Conservation (phyloP, 78 protist genomes). For the Dictyostelium firmibasis region DNA sequence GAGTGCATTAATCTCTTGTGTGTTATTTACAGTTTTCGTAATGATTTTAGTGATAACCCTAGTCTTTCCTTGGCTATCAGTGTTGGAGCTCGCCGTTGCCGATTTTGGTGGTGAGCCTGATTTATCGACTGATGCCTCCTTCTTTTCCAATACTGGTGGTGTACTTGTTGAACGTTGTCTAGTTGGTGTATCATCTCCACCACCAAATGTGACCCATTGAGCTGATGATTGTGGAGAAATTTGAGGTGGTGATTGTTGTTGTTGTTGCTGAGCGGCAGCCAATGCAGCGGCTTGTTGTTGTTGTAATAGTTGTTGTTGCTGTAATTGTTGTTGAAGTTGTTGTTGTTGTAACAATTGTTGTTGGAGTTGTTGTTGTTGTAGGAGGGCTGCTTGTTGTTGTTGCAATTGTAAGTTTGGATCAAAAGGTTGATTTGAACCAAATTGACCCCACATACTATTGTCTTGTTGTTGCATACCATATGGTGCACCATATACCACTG, state of each 20-base stretch:
- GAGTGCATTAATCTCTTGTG: slow-evolving; percentile 52
- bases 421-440: slow-evolving; percentile 3
- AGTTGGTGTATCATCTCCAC: neutral
- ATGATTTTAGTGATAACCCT: slow-evolving; percentile 76
- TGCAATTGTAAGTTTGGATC: neutral
- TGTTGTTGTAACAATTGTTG: neutral
- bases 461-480: slow-evolving; percentile 57
- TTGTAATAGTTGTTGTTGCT: slow-evolving; percentile 1
- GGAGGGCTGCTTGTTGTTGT: neutral
- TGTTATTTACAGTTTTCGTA: slow-evolving; percentile 52
- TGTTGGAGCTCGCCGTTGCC: neutral
- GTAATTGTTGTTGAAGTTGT: neutral
- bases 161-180: slow-evolving; percentile 53
- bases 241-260: slow-evolving; percentile 20
- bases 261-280: neutral
- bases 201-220: slow-evolving; percentile 74
- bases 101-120: neutral
- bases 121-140: slow-evolving; percentile 31
- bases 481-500: slow-evolving; percentile 74
- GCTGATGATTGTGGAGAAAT: slow-evolving; percentile 4
- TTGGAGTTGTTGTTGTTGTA: slow-evolving; percentile 39
- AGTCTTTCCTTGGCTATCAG: slow-evolving; percentile 9
- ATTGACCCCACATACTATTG: slow-evolving; percentile 57
- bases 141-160: slow-evolving; percentile 50
- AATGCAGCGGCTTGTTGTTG: neutral